Percentiles rank a stretch among this genome's conserved stretches.
phyloP scores from a whole-genome alignment of 306 rosid genomes.

The Gillenia trifoliata region DNA sequence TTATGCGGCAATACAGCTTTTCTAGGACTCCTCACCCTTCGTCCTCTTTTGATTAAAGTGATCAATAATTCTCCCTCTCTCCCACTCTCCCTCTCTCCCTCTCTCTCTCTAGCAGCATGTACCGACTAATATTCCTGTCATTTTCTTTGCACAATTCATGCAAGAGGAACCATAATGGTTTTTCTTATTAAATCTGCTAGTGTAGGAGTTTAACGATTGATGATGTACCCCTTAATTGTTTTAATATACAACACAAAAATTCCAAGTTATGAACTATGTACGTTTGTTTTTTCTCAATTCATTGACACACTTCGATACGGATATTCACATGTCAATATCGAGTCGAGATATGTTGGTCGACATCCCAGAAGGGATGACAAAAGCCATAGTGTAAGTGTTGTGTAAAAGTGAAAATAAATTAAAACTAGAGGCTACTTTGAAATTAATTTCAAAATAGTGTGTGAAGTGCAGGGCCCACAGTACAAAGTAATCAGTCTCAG shows the following conservation, averaged over 20 bases:
- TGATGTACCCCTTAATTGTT: background rate
- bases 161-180: background rate
- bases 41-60: slow-evolving; percentile 10
- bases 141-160: background rate
- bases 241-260: background rate
- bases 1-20: slow-evolving; percentile 40
- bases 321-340: too few relatives aligned
- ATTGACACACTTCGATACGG: too few relatives aligned
- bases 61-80: slow-evolving; percentile 22
- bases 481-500: too few relatives aligned
- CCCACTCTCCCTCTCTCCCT: background rate
- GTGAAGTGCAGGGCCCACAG: too few relatives aligned
- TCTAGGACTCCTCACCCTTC: slow-evolving; percentile 17
- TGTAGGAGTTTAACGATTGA: background rate
- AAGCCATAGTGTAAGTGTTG: too few relatives aligned
- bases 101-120: background rate
- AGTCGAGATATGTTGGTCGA: too few relatives aligned
- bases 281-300: background rate
- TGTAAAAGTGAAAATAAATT: too few relatives aligned
- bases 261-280: background rate
- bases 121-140: background rate
- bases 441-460: too few relatives aligned
- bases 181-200: background rate
- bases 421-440: too few relatives aligned
- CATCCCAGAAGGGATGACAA: too few relatives aligned